Conservation (phyloP, 1,139 yeast species). For the Scheffersomyces insectosa region DNA sequence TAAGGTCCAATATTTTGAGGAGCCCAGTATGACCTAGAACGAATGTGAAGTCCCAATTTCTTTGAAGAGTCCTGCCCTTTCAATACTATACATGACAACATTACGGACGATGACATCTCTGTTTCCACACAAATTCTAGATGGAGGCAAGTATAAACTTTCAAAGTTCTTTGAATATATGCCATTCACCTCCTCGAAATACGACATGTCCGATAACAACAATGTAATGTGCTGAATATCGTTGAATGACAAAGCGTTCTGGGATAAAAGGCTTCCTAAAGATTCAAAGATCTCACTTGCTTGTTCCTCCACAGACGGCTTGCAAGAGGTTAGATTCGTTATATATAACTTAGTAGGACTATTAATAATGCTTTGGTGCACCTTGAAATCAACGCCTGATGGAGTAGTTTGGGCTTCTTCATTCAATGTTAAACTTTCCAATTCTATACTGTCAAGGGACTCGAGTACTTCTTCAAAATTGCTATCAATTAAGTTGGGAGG, state of each 20-base stretch:
- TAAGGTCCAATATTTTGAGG: constrained; percentile 98
- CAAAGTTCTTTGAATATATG: constrained; percentile 57
- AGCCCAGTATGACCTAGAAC: constrained; percentile 95
- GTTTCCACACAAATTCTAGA: constrained; percentile 84
- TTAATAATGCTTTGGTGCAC: not conserved
- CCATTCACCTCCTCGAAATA: constrained; percentile 61
- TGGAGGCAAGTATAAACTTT: constrained; percentile 68
- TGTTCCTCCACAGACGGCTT: constrained; percentile 39
- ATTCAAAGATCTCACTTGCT: constrained; percentile 45
- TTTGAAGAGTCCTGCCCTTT: constrained; percentile 30
- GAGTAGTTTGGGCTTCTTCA: not conserved
- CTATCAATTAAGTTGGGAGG: constrained; percentile 51
- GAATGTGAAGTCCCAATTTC: constrained; percentile 74
- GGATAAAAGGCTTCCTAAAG: constrained; percentile 34
- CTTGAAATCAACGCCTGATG: not conserved
- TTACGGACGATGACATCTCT: constrained; percentile 43
- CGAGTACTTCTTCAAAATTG: constrained; percentile 43
- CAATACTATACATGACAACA: constrained; percentile 59
- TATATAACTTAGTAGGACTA: constrained; percentile 33
- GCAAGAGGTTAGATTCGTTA: constrained; percentile 51
- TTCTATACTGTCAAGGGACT: constrained; percentile 5
- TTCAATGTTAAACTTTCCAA: constrained; percentile 2
- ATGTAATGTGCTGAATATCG: constrained; percentile 55
- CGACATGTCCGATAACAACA: constrained; percentile 65
- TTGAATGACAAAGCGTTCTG: constrained; percentile 30